Evolutionary conservation across 768 basidiomycete species (phyloP), one percentile per base, ranked within the genome.

Genomic region (Epithele typhae): DNA sequence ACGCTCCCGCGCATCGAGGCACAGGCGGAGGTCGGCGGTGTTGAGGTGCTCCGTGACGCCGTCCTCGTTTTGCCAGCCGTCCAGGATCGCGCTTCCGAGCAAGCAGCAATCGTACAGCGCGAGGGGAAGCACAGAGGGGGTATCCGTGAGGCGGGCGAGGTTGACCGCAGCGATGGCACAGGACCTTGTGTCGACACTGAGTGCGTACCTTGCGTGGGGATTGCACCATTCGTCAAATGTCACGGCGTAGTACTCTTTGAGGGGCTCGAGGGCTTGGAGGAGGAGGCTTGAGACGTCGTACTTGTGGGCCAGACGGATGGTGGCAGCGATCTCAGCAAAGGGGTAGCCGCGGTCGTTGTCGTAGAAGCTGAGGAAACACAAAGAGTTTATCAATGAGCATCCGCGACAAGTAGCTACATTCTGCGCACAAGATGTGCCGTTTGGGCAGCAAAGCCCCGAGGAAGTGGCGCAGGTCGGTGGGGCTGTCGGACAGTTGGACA

Each of bases 381-480:
- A n/a, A n/a, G n/a, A n/a, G n/a, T n/a, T n/a, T n/a, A n/a, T n/a
- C n/a, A n/a, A n/a, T n/a, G n/a, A n/a, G n/a, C n/a, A n/a, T n/a
- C n/a, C n/a, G n/a, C n/a, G n/a, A n/a, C n/a, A n/a, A n/a, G n/a
- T n/a, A n/a, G n/a, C n/a, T 3, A 14, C 8, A 38, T 21, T 5
- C 14, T 38, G 4, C 23, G 17, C 3, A 25, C 3, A 41, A 37
- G 17, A 9, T 37, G 3, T 19, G 18, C 21, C 18, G 37, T 21
- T 21, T 32, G 4, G 37, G 53, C n/a, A 15, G 53, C 32, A 55
- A 53, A 47, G 30, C 41, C 5, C 47, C 34, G 35, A 48, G 18
- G 18, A 48, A 19, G 17, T 42, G 40, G 5, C 47, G 40, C 18
- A 48, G 19, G 21, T 48, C 40, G 11, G 37, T 25, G 11, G 40